Conservation (phyloP, 2,329 filamentous ascomycete genomes). For the Exophiala lecanii-corni region DNA sequence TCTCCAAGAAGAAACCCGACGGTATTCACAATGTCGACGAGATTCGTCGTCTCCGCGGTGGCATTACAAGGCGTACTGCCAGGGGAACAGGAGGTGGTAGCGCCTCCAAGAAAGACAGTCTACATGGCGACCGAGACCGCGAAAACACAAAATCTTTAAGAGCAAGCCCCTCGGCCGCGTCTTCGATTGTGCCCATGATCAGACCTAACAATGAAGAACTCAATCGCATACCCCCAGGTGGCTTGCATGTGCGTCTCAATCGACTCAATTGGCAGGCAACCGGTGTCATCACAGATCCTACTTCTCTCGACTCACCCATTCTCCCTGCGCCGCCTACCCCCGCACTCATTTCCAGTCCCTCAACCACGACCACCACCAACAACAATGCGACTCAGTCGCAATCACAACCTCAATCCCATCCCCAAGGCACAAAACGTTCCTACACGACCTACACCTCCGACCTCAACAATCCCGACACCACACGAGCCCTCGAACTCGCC, state of each 20-base stretch:
- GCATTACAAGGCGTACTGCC: constrained; percentile 81
- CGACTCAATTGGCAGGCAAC: constrained; percentile 69
- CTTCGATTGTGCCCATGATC: constrained; percentile 6
- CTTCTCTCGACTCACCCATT: constrained; percentile 46
- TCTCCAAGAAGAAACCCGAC: constrained; percentile 90
- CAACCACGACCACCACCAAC: constrained; percentile 1
- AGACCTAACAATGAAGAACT: constrained; percentile 10
- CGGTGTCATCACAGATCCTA: constrained; percentile 72
- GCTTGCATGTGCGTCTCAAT: constrained; percentile 46
- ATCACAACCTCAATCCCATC: not conserved
- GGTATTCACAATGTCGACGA: constrained; percentile 86
- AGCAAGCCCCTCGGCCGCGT: constrained; percentile 30
- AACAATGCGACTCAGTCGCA: not conserved
- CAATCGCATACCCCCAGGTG: constrained; percentile 18
- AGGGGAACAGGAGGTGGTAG: constrained; percentile 56
- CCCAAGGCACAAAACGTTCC: constrained; percentile 23
- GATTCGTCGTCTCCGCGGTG: constrained; percentile 75
- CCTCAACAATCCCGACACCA: constrained; percentile 54
- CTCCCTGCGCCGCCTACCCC: constrained; percentile 33
- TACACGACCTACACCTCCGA: constrained; percentile 25
- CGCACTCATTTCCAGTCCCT: constrained; percentile 17
- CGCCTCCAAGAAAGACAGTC: constrained; percentile 31
- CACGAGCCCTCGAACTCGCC: constrained; percentile 76
- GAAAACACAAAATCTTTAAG: constrained; percentile 40
- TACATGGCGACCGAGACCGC: constrained; percentile 56